Evolutionary conservation across 495 filamentous ascomycete species (phyloP), one percentile per base, ranked within the genome.

Genomic region (Cercophora samala): DNA sequence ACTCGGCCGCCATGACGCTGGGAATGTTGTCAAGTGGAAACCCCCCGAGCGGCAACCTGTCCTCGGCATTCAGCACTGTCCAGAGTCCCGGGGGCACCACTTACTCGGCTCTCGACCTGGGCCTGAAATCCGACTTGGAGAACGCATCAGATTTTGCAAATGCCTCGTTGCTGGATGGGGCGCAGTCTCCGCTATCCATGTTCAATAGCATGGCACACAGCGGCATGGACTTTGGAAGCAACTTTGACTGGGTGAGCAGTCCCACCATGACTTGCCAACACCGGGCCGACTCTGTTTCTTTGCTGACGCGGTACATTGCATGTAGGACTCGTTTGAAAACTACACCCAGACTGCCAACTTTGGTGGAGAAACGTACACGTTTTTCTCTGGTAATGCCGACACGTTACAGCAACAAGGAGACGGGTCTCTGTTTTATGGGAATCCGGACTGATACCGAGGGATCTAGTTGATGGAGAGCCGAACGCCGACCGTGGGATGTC

Each of bases 1-100:
- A 91, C 67, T 86, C 87, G 51, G 91, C 91, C 5, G 92, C 92
- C 3, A 90, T 94, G 88, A 93, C 90, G 1, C 75, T 96, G 32
- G 90, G 89, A 11, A 89, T 96, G 83, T 81, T 94, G 56, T 90
- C 88, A 11, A 86, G 87, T 15, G 91, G 88, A 2, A 80, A 91
- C 78, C 87, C 86, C 25, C 87, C 90, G 1, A 87, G 86, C 46
- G 15, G 37, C 37, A 46, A 46, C 37, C 60, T 75, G 73, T 71
- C 66, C 62, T 26, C 80, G 78, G 18, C 69, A 71, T 56, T 76
- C 74, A 46, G 65, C 74, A 70, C 69, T 69, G 64, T 74, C 63
- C 66, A 78, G 66, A 74, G 77, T 71, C 66, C 79, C 66, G 77
- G 82, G 65, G 73, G 75, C 66, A 72, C 72, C 67, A 73, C 78